These are phyloP conservation scores for Paspalum vaginatum DNA, from an alignment of 176 grass and related monocot genomes.

Conservation along the genomic window DNA sequence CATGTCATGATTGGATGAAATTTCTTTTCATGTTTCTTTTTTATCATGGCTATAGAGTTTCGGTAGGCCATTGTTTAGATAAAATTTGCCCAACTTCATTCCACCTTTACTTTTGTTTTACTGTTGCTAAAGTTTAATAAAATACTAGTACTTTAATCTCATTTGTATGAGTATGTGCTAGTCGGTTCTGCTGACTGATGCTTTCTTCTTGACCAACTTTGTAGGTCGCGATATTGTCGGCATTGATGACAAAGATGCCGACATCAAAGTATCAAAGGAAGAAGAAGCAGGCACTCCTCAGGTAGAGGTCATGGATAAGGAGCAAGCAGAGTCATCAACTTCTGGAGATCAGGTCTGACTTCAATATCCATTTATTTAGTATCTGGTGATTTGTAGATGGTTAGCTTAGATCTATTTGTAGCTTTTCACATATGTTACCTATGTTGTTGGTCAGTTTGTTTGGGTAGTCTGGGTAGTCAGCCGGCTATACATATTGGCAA, in stretches of 20 bases:
- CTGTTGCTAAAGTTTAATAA: background rate
- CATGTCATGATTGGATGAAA: background rate
- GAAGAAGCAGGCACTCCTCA: background rate
- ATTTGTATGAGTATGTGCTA: background rate
- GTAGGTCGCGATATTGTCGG: conserved; percentile 9
- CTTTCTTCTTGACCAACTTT: background rate
- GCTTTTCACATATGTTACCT: background rate
- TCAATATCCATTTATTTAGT: background rate
- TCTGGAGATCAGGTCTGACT: background rate
- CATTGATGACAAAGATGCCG: conserved; percentile 14
- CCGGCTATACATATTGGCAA: background rate
- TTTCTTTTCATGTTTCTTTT: background rate
- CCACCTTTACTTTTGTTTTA: background rate
- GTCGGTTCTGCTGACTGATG: background rate
- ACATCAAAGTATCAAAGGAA: background rate
- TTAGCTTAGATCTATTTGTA: background rate
- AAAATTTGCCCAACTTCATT: background rate
- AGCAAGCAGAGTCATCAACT: background rate
- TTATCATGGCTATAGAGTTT: background rate
- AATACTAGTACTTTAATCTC: background rate
- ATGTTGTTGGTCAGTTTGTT: background rate
- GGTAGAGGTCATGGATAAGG: background rate
- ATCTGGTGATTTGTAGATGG: background rate
- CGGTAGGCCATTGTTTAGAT: no score
- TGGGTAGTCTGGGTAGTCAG: background rate